Conservation (phyloP, 228 moss, liverwort and hornwort species). For the Sphagnum magellanicum region DNA sequence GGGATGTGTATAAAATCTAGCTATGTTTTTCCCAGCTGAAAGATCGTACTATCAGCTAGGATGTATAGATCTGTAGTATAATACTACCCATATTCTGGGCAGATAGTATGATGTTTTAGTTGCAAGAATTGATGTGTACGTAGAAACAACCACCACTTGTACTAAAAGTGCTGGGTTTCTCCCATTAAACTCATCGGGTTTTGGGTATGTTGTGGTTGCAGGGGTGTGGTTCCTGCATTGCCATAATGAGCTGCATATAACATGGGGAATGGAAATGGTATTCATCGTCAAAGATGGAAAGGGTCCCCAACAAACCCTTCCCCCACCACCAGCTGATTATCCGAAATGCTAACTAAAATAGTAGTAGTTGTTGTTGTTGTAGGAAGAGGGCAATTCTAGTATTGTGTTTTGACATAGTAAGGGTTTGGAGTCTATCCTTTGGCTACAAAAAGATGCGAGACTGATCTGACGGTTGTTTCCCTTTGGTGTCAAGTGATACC, state of each 20-base stretch:
- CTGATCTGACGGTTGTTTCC: too few species aligned
- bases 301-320: constrained; percentile 1
- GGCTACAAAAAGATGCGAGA: too few species aligned
- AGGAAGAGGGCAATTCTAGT: too few species aligned
- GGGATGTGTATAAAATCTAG: neutral
- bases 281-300: constrained; percentile 4
- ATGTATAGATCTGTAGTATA: neutral
- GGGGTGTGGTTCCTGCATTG: constrained; percentile 6
- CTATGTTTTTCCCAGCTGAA: neutral
- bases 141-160: neutral
- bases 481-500: too few species aligned
- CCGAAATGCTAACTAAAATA: neutral
- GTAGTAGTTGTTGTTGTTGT: too few species aligned
- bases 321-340: neutral
- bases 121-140: too few species aligned
- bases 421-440: too few species aligned
- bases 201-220: neutral
- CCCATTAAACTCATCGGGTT: too few species aligned
- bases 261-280: constrained; percentile 5
- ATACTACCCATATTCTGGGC: neutral
- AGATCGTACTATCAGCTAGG: neutral
- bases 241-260: constrained; percentile 3
- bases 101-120: neutral
- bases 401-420: too few species aligned
- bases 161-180: too few species aligned